Base-by-base conservation (phyloP, 495 filamentous ascomycete genomes). In the Xylaria nigripes region DNA sequence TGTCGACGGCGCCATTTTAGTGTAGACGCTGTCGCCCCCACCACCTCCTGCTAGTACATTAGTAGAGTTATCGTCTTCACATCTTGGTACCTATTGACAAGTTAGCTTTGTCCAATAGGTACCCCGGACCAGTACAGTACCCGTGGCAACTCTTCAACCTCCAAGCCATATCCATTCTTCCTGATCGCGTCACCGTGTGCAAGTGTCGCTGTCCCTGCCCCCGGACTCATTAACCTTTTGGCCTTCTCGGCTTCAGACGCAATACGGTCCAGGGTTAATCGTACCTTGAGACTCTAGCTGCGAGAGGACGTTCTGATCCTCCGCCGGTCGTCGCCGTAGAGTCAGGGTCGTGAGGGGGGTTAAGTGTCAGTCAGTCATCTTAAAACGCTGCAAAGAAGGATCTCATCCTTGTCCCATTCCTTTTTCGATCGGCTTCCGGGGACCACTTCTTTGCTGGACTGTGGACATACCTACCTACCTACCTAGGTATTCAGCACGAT, bases 1-100 rank as follows among this genome's bases (percentile, higher is more conserved):
- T 46, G 27, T 48, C 50, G 34, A 45, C 50, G 43, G 51, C 57
- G 53, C 57, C 42, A 51, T 55, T 55, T 59, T 59, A 54, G 42
- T 45, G 50, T 34, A 44, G 50, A 45, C 30, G 38, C 51, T 47
- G 36, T 12, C 46, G 36, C 45, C 38, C 47, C 50, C 16, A 40
- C 45, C 55, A 51, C 51, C 51, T 42, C 10, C 50, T 27, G 30
- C 50, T 53, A 47, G 36, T 36, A 36, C 32, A 22, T 32, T 45
- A 55, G 45, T 55, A 46, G 45, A 36, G 52, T 23, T 55, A 55
- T 49, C 53, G 29, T 47, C 23, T 34, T 42, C 27, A 25, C 45
- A 36, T 55, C 34, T 13, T 45, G 43, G 21, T 45, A 24, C 21
- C 43, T 48, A 40, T 41, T 48, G 34, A 55, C 45, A 55, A 36